Conservation (phyloP, 495 filamentous ascomycete genomes). For the Tuber melanosporum region DNA sequence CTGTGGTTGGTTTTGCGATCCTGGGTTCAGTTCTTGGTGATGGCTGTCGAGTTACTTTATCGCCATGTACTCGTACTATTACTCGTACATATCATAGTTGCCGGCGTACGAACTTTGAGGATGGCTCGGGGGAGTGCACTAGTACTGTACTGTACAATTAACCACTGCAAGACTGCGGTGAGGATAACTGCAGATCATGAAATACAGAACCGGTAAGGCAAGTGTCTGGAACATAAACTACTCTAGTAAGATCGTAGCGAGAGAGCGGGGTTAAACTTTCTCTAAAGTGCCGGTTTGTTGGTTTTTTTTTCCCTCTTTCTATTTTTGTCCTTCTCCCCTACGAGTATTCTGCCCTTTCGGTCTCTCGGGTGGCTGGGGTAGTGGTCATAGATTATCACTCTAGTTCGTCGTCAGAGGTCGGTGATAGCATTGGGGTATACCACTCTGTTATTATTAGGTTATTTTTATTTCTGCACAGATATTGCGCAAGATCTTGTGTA, state of each 20-base stretch:
- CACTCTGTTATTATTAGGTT: neutral
- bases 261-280: neutral
- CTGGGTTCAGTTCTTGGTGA: neutral
- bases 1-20: neutral
- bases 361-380: neutral
- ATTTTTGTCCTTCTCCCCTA: neutral
- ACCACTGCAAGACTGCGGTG: neutral
- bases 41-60: neutral
- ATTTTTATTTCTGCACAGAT: neutral
- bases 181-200: neutral
- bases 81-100: no score
- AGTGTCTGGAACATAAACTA: neutral
- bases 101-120: neutral
- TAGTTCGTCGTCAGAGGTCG: neutral
- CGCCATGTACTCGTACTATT: no score
- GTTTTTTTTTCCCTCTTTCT: neutral
- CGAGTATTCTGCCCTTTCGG: neutral
- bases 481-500: neutral
- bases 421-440: neutral
- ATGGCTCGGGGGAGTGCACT: neutral
- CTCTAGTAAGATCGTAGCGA: neutral
- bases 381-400: neutral
- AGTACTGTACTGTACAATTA: neutral
- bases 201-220: neutral
- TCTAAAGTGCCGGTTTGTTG: neutral